Percentiles rank a stretch among this genome's conserved stretches.
Evolutionary conservation across 495 filamentous ascomycete species (phyloP).

Genomic region (Neurospora sp.): DNA sequence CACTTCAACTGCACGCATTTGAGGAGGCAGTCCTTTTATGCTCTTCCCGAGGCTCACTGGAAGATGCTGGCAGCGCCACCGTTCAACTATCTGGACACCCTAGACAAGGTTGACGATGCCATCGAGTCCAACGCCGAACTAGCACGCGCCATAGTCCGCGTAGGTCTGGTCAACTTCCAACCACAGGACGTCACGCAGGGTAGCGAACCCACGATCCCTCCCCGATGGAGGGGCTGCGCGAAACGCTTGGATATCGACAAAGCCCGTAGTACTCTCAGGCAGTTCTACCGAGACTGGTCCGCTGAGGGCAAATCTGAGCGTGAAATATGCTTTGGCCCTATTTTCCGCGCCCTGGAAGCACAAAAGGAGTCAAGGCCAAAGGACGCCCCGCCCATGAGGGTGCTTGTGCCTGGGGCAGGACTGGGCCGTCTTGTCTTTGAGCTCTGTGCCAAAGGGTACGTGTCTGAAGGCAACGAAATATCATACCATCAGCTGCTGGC

Average conservation of each 20-base stretch:
- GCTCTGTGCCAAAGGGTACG: conserved; percentile 62
- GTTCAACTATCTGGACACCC: conserved; percentile 68
- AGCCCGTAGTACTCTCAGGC: conserved; percentile 77
- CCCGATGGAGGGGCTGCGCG: conserved; percentile 55
- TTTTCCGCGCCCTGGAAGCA: conserved; percentile 50
- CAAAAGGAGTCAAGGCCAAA: conserved; percentile 36
- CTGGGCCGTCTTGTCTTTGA: conserved; percentile 83
- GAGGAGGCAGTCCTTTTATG: conserved; percentile 82
- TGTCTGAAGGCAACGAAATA: conserved; percentile 86
- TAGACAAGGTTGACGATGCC: conserved; percentile 71
- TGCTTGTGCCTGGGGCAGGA: conserved; percentile 85
- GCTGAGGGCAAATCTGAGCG: conserved; percentile 65
- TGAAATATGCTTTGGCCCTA: conserved; percentile 59
- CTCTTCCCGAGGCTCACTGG: conserved; percentile 75
- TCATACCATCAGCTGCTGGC: conserved; percentile 88
- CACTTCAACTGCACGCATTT: conserved; percentile 84
- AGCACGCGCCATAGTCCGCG: conserved; percentile 60
- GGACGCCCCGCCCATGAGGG: conserved; percentile 37
- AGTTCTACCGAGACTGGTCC: conserved; percentile 96
- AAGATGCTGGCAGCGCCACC: conserved; percentile 66
- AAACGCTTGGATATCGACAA: conserved; percentile 72
- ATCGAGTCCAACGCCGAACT: conserved; percentile 85
- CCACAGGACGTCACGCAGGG: background rate
- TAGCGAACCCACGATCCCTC: conserved; percentile 12
- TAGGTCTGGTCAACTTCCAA: conserved; percentile 56